These are phyloP conservation scores for Arthrobotrys sphaeroides DNA, from an alignment of 2,329 filamentous ascomycete genomes.

Conservation along the genomic window DNA sequence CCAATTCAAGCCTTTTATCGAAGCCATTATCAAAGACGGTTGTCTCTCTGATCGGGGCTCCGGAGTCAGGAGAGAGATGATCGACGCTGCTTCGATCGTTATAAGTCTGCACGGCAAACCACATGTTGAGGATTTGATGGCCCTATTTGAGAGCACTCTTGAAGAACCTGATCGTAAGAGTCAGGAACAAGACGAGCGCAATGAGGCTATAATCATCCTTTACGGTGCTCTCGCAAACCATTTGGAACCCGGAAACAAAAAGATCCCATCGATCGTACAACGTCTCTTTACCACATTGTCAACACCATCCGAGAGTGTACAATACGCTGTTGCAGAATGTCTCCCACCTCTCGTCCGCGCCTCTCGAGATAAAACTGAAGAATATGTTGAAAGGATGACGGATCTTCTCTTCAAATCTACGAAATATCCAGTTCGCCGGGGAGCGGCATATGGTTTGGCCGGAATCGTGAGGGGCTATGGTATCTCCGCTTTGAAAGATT, in stretches of 20 bases:
- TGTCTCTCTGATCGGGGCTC: constrained; percentile 84
- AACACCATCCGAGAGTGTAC: constrained; percentile 94
- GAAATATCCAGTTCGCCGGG: constrained; percentile 90
- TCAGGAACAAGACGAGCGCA: constrained; percentile 84
- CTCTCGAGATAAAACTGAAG: constrained; percentile 77
- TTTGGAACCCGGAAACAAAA: constrained; percentile 81
- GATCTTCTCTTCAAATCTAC: constrained; percentile 86
- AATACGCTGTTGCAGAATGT: constrained; percentile 94
- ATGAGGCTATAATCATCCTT: constrained; percentile 96
- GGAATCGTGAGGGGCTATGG: constrained; percentile 90
- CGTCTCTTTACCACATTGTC: constrained; percentile 85
- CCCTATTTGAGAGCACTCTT: constrained; percentile 86
- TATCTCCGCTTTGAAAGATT: constrained; percentile 81
- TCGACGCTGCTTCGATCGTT: constrained; percentile 83
- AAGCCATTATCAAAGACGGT: constrained; percentile 84
- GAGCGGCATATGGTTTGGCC: constrained; percentile 92
- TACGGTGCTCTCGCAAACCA: constrained; percentile 94
- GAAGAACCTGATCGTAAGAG: constrained; percentile 84
- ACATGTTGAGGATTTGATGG: constrained; percentile 89
- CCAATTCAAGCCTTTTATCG: constrained; percentile 79
- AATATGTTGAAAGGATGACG: constrained; percentile 82
- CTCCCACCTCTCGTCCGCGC: constrained; percentile 88
- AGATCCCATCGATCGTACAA: constrained; percentile 87
- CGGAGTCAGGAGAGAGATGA: constrained; percentile 85
- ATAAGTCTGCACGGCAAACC: constrained; percentile 82